A percentile compares a stretch with the other conserved stretches of the same genome.
phyloP scores from a whole-genome alignment of 1,284 basidiomycete species.

The Ganoderma lucidum region DNA sequence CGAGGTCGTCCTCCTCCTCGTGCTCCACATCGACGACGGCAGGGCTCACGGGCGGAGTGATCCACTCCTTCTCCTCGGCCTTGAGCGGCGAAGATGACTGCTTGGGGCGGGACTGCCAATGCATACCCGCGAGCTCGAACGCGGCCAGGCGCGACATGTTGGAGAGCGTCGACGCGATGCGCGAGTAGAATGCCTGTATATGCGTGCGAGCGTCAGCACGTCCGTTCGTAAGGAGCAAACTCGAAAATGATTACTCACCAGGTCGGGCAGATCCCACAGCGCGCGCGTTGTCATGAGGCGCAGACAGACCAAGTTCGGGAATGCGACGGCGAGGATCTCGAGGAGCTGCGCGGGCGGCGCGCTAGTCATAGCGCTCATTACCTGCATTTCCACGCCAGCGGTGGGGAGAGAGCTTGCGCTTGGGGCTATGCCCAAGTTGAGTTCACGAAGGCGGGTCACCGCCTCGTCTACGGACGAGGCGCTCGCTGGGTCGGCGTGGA shows the following conservation, averaged over 20 bases:
- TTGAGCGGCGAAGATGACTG: conserved; percentile 24
- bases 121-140: conserved; percentile 78
- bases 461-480: conserved; percentile 52
- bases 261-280: conserved; percentile 43
- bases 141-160: conserved; percentile 61
- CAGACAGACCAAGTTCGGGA: conserved; percentile 44
- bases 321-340: conserved; percentile 43
- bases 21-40: conserved; percentile 29
- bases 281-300: conserved; percentile 45
- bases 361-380: conserved; percentile 47
- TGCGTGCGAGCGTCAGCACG: conserved; percentile 4
- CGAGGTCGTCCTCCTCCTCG: conserved; percentile 21
- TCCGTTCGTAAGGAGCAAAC: neutral
- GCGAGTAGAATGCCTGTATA: conserved; percentile 65
- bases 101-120: conserved; percentile 56
- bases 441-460: conserved; percentile 27
- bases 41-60: conserved; percentile 42
- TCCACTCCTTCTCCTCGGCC: conserved; percentile 40
- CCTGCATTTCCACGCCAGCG: conserved; percentile 33
- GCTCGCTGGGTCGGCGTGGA: conserved; percentile 50
- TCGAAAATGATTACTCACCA: conserved; percentile 37
- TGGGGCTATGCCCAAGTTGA: conserved; percentile 15
- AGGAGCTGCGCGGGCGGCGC: conserved; percentile 44
- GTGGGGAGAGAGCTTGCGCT: conserved; percentile 18
- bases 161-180: conserved; percentile 63